Percentiles rank a stretch among this genome's conserved stretches.
phyloP scores from a whole-genome alignment of 2,329 filamentous ascomycete species.

The Paecilomyces variotii region DNA sequence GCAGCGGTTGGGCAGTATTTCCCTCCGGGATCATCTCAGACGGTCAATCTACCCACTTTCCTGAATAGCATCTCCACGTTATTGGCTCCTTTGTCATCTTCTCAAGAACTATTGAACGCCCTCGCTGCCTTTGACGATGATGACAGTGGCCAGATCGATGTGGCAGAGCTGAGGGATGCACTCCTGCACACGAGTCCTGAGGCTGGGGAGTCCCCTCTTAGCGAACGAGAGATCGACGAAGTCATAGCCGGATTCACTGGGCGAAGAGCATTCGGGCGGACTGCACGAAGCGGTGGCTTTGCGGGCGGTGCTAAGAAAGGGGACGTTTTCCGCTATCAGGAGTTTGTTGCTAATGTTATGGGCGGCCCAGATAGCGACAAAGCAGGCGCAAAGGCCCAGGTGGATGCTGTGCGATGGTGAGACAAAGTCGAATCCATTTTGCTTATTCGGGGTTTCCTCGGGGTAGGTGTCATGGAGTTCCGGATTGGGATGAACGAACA shows the following conservation, averaged over 20 bases:
- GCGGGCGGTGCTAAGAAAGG: slow-evolving; percentile 55
- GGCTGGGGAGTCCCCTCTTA: slow-evolving; percentile 55
- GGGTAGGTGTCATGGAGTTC: not conserved
- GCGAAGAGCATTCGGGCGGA: slow-evolving; percentile 67
- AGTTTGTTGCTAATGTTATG: slow-evolving; percentile 70
- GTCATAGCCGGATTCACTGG: slow-evolving; percentile 83
- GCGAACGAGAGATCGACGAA: slow-evolving; percentile 69
- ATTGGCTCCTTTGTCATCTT: slow-evolving; percentile 65
- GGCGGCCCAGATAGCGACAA: slow-evolving; percentile 39
- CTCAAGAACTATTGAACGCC: slow-evolving; percentile 74
- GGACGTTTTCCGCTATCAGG: slow-evolving; percentile 88
- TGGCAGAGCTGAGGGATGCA: slow-evolving; percentile 73
- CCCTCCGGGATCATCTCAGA: slow-evolving; percentile 60
- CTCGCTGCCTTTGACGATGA: slow-evolving; percentile 95
- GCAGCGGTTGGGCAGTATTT: slow-evolving; percentile 76
- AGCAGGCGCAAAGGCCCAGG: slow-evolving; percentile 1
- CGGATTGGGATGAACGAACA: slow-evolving; percentile 1
- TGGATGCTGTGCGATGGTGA: not conserved
- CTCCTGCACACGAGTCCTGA: slow-evolving; percentile 76
- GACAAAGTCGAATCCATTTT: not conserved
- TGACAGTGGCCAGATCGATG: slow-evolving; percentile 85
- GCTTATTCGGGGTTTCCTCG: not conserved
- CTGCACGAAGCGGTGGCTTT: slow-evolving; percentile 37
- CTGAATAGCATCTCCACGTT: slow-evolving; percentile 72
- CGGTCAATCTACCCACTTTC: slow-evolving; percentile 77